Base-by-base conservation (phyloP, 208 protist genomes). In the Wallacemonas collosoma region DNA sequence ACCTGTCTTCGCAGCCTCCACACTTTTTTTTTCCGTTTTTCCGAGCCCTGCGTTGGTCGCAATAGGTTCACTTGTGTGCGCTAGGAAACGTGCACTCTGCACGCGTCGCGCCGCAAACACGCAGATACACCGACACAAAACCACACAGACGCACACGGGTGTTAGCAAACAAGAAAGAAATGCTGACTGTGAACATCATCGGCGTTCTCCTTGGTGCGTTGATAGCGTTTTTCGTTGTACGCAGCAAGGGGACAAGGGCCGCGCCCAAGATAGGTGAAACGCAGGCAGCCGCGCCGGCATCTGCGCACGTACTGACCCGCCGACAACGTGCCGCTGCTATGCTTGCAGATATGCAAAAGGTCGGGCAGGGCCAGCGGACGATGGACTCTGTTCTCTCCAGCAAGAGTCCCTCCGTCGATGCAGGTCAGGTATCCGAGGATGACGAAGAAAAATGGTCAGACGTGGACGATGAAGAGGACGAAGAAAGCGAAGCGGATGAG, bases 401-500 rank as follows among this genome's bases (percentile, higher is more conserved):
- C 26, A 0, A 26, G 26, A 26, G 26, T 26, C 26, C 26, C 26
- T 26, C 26, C 26, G 26, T 0, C 26, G 26, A 26, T 26, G 26
- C 26, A 26, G 26, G 26, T 26, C 26, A 26, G 26, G 26, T 26
- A 26, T 26, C 26, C 26, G 47, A 62, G 26, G 57, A 61, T 41
- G 45, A 75, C 17, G 56, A 68, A 39, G 63, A 56, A 9, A 64
- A 68, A 44, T 81, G 69, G 68, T 75, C 51, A 36, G 65, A 57
- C 5, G 68, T 70, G 7, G 39, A 47, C 43, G 53, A 77, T 6
- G 58, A 76, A 0, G 75, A 84, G 11, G 71, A 82, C 39, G 83
- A 85, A 45, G 48, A 80, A 14, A 43, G 40, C 5, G 72, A 77
- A 3, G 74, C 69, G 1, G 80, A 85, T 57, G 84, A 64, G 51